These are phyloP conservation scores for Leptographium flavum DNA, from an alignment of 2,329 filamentous ascomycete genomes.

Conservation along the genomic window DNA sequence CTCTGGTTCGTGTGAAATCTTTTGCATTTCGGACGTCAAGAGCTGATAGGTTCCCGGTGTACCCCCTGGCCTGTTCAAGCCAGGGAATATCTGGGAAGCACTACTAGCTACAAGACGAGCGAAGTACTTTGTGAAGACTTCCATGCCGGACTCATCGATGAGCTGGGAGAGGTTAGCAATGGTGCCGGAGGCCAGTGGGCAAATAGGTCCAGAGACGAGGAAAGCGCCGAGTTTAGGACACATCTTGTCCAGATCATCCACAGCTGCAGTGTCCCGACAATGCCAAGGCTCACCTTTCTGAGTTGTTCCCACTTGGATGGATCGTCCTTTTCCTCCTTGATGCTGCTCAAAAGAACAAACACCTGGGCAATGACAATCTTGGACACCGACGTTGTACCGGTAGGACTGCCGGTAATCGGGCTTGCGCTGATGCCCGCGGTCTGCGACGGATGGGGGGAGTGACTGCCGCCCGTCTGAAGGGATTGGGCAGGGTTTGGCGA, in stretches of 20 bases:
- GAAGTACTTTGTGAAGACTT: slow-evolving; percentile 94
- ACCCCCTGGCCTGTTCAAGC: slow-evolving; percentile 55
- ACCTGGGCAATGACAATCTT: slow-evolving; percentile 95
- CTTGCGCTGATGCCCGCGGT: slow-evolving; percentile 42
- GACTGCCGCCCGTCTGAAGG: slow-evolving; percentile 39
- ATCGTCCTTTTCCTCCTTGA: slow-evolving; percentile 83
- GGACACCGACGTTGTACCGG: slow-evolving; percentile 53
- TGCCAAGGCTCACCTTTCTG: slow-evolving; percentile 52
- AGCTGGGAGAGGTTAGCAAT: slow-evolving; percentile 37
- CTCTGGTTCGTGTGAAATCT: slow-evolving; percentile 64
- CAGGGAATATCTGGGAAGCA: slow-evolving; percentile 80
- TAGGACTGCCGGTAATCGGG: slow-evolving; percentile 48
- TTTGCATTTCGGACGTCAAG: slow-evolving; percentile 70
- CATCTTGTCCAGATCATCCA: too few relatives aligned
- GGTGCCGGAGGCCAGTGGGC: not conserved
- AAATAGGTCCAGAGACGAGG: too few relatives aligned
- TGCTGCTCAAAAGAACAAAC: slow-evolving; percentile 81
- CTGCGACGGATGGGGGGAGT: slow-evolving; percentile 44
- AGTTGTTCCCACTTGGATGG: slow-evolving; percentile 91
- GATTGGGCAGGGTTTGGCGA: slow-evolving; percentile 46
- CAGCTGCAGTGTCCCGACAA: too few relatives aligned
- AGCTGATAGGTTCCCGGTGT: slow-evolving; percentile 74
- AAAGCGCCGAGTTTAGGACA: too few relatives aligned
- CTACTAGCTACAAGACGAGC: slow-evolving; percentile 83
- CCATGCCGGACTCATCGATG: slow-evolving; percentile 97